Evolutionary conservation across 2,329 filamentous ascomycete genomes (phyloP).

Genomic region (Daldinia eschscholtzii): DNA sequence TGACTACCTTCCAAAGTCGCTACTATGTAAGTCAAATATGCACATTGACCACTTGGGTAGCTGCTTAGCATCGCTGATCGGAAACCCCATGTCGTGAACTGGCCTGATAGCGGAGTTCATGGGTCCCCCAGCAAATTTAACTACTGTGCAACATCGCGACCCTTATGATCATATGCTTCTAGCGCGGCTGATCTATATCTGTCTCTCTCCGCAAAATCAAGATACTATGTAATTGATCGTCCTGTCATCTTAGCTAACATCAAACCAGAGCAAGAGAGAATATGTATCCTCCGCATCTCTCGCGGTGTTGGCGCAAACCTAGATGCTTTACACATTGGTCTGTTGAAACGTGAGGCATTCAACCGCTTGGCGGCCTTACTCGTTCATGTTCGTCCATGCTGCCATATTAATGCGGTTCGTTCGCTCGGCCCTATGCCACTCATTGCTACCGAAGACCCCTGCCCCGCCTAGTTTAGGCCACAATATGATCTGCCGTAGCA

Average conservation of each 20-base stretch:
- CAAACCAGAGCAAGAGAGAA: neutral
- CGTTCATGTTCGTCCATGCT: slow-evolving; percentile 22
- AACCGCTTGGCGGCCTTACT: slow-evolving; percentile 28
- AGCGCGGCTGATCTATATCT: slow-evolving; percentile 25
- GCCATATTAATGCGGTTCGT: slow-evolving; percentile 21
- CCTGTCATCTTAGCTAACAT: slow-evolving; percentile 2
- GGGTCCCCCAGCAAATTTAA: slow-evolving; percentile 35
- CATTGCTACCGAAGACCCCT: slow-evolving; percentile 37
- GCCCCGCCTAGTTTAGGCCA: slow-evolving; percentile 15
- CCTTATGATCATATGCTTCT: slow-evolving; percentile 20
- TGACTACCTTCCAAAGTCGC: slow-evolving; percentile 30
- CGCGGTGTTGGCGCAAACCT: slow-evolving; percentile 18
- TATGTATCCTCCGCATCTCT: slow-evolving; percentile 3
- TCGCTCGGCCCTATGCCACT: slow-evolving; percentile 35
- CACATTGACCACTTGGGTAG: slow-evolving; percentile 21
- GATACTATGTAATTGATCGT: neutral
- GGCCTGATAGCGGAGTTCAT: slow-evolving; percentile 16
- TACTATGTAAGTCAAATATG: slow-evolving; percentile 13
- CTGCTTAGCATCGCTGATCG: slow-evolving; percentile 36
- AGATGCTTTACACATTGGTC: slow-evolving; percentile 24
- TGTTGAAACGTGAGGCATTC: slow-evolving; percentile 30
- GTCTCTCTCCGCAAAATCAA: neutral
- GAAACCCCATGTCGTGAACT: slow-evolving; percentile 27
- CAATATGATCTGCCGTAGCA: slow-evolving; percentile 32
- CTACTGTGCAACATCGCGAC: slow-evolving; percentile 24